Evolutionary conservation across 192 early-diverging fungal species (phyloP), one percentile per base, ranked within the genome.

Genomic region (Chytriomyces hyalinus): DNA sequence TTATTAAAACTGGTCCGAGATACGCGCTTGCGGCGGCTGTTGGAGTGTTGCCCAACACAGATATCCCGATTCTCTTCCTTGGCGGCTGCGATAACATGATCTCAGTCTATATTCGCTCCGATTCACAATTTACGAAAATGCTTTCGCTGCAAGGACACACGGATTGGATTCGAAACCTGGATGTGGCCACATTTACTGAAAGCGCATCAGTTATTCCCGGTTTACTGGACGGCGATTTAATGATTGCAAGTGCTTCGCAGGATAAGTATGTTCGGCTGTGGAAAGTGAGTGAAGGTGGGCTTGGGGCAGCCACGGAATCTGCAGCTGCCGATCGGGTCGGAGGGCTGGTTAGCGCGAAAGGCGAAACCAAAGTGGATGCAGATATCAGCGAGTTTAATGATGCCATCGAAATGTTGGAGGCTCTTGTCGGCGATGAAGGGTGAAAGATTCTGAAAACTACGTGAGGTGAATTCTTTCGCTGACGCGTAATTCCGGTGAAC

Each of bases 181-280:
- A 93, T 10, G 92, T 95, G 61, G 85, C 89, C 4, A 88, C 85
- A 28, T 91, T 91, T 80, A 88, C 87, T 2, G 70, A 53, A 10
- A 53, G 66, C 45, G 72, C 81, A 9, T 66, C 9, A 51, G 84
- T 47, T 90, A 92, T 67, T 10, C 28, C 28, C 20, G 81, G 84
- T 1, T 90, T 93, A 73, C 78, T 76, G n/a, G 77, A 86, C 6
- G 92, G 94, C 17, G 93, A 97, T 83, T 75, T 97, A 53, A 80
- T 98, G n/a, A 75, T 99, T 57, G 95, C 96, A 1, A 92, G 91
- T 69, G 93, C 88, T 36, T 94, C 94, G 44, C 93, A 98, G 81
- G 97, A 99, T 84, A 92, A 91, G 81, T 94, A 95, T 79, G 92
- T 98, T 73, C 89, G 97, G 20, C 81, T 97, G 26, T 99, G 97